Conservation (phyloP, 23 red algal species). For the Gracilaria domingensis region DNA sequence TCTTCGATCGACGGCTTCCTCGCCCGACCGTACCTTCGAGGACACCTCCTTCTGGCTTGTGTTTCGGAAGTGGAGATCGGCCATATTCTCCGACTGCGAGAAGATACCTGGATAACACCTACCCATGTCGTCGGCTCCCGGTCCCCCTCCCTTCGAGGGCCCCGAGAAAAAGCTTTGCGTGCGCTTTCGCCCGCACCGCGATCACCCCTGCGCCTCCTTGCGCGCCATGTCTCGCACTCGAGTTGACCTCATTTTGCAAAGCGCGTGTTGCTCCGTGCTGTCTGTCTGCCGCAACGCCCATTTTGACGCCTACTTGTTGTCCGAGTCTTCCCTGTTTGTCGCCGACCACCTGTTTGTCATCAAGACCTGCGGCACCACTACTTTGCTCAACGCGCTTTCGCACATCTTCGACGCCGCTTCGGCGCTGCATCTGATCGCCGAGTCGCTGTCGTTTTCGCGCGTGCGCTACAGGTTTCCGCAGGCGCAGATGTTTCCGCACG, state of each 20-base stretch:
- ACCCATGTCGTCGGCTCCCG: neutral
- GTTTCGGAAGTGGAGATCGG: constrained; percentile 71
- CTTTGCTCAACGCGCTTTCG: constrained; percentile 75
- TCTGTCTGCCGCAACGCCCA: constrained; percentile 60
- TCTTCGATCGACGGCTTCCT: neutral
- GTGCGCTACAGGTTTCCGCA: constrained; percentile 75
- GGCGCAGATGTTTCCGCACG: constrained; percentile 82
- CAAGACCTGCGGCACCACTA: constrained; percentile 98
- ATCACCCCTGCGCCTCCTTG: constrained; percentile 21
- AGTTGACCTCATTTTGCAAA: constrained; percentile 63
- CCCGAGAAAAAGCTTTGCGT: constrained; percentile 94
- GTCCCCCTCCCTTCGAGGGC: constrained; percentile 81
- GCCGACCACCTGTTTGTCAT: constrained; percentile 74
- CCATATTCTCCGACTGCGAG: constrained; percentile 68
- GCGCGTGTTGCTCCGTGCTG: constrained; percentile 86
- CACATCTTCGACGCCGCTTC: constrained; percentile 46
- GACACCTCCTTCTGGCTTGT: constrained; percentile 75
- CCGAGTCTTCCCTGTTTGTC: constrained; percentile 97
- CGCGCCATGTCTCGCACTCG: constrained; percentile 49
- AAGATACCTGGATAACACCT: constrained; percentile 61
- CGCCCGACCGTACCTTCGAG: constrained; percentile 21
- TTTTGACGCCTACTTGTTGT: constrained; percentile 92
- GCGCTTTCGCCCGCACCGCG: neutral
- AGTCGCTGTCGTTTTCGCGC: constrained; percentile 83
- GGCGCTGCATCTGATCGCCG: constrained; percentile 36